Evolutionary conservation across 345 rosid species (phyloP), one percentile per base, ranked within the genome.

Genomic region (Alliaria petiolata): DNA sequence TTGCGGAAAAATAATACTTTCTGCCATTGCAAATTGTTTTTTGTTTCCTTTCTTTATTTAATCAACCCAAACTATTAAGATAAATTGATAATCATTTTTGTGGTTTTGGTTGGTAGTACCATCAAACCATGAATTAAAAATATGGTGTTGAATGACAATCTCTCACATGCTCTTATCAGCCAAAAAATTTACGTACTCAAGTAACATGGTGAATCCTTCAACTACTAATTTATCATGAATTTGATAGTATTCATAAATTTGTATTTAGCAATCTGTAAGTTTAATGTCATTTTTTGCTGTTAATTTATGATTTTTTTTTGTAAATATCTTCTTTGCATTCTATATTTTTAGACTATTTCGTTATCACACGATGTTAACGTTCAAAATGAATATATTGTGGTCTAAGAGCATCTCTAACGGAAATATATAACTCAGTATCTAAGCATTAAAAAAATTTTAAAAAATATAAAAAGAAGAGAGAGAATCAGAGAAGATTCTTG

Each of bases 1-100:
- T 67, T 66, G 62, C 9, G 59, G 42, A n/a, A n/a, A n/a, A n/a
- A n/a, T 11, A 25, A 36, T 65, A 65, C 67, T 65, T 65, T 73
- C 44, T 73, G 28, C 57, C 8, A 15, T n/a, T 0, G 39, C 33
- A 44, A 56, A 15, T 16, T 7, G 12, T 13, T 25, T 52, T 3
- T 43, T 65, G 19, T 15, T 8, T 10, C 10, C 51, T 65, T 30
- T 42, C 42, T 54, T 40, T 54, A 16, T 44, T 40, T 25, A 28
- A 66, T 7, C 17, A 19, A n/a, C n/a, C n/a, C n/a, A 5, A 33
- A 33, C 9, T 31, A 1, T 22, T 9, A 6, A 56, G 54, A 13
- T 12, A 22, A 26, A 7, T n/a, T 61, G 26, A 17, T 50, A 70
- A 15, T 50, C 53, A 61, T 17, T 50, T 61, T 12, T 60, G 61